phyloP scores from a whole-genome alignment of 768 basidiomycete species.

The Scleroderma bovista region DNA sequence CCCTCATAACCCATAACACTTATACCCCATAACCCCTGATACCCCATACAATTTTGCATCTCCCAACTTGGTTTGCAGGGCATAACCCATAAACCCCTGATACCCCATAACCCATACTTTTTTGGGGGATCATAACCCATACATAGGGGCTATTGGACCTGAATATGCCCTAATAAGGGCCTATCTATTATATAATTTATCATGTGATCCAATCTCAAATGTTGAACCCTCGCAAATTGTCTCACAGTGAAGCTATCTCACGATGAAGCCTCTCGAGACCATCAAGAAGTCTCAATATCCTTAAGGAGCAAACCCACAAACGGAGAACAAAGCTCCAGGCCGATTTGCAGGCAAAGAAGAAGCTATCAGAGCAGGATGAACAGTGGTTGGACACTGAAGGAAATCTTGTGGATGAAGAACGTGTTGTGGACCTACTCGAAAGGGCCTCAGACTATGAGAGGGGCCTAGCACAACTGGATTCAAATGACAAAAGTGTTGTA shows the following conservation, averaged over 20 bases:
- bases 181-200: no score
- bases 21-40: neutral
- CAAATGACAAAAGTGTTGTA: neutral
- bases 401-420: slow-evolving; percentile 19
- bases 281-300: neutral
- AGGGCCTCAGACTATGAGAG: no score
- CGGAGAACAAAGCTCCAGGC: slow-evolving; percentile 2
- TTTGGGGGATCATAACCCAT: neutral
- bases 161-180: neutral
- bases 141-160: neutral
- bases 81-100: neutral
- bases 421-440: slow-evolving; percentile 6
- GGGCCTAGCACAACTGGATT: neutral
- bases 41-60: neutral
- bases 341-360: slow-evolving; percentile 5
- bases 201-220: neutral
- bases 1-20: neutral
- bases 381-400: slow-evolving; percentile 20
- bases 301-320: slow-evolving; percentile 7
- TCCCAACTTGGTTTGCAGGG: neutral
- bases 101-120: neutral
- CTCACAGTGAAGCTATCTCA: neutral
- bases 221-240: neutral
- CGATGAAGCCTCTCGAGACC: neutral
- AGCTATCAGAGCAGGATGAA: slow-evolving; percentile 5